Base-by-base conservation (phyloP, 2,329 filamentous ascomycete genomes). In the Penicillium carneum region DNA sequence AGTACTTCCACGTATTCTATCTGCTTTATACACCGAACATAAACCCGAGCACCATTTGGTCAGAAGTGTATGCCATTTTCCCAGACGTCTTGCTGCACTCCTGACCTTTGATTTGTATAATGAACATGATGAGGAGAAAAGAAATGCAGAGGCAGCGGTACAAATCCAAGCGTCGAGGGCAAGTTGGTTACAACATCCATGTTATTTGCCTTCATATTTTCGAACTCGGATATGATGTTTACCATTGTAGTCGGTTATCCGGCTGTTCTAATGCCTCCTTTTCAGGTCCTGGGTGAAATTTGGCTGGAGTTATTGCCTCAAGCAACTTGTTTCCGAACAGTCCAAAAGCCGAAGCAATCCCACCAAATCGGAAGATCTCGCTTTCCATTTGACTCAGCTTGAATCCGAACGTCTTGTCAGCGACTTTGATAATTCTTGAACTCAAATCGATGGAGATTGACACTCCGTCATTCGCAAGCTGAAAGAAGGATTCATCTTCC, bases 311-410 rank as follows among this genome's bases (percentile, higher is more conserved):
- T 52, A 75, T 68, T 11, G 47, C 67, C 47, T 73, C 68, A 34
- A 77, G 78, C 12, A 79, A 49, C 12, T 62, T 65, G 34, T 76
- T 79, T 2, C 77, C 77, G 66, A 78, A 79, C 41, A 73, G 74
- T 11, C 69, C 68, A 64, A 79, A 82, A 1, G 78, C 78, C n/a
- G 74, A 72, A 1, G 73, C 71, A 45, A 81, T 74, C 2, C 79
- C 79, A 0, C 79, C 77, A 18, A 74, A 61, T 26, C 75, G 69
- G 41, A 74, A 75, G 7, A 82, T 71, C 48, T 72, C 66, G 45
- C 71, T 74, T 67, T 82, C 79, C 70, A 82, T 79, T 38, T 71
- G 57, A 50, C 73, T 79, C 29, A 81, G 66, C 29, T 71, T 48
- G 51, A 82, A 82, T 8, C 1, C 43, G 33, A 58, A 81, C 72